These are phyloP conservation scores for Amanita polypyramis DNA, from an alignment of 768 basidiomycete genomes.

Conservation along the genomic window DNA sequence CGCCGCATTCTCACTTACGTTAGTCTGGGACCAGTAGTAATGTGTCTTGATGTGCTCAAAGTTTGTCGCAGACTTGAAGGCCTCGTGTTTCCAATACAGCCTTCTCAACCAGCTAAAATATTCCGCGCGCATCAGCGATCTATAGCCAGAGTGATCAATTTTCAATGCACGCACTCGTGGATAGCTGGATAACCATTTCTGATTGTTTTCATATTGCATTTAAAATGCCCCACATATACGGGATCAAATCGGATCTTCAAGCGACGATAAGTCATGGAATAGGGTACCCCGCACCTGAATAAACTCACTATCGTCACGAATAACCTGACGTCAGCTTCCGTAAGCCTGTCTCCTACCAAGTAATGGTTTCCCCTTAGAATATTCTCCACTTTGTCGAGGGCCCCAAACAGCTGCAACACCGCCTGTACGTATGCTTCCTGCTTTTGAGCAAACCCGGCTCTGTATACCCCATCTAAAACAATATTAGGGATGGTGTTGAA, in stretches of 20 bases:
- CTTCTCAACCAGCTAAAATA: slow-evolving; percentile 68
- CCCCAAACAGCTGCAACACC: slow-evolving; percentile 63
- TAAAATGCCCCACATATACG: slow-evolving; percentile 89
- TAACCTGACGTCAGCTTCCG: slow-evolving; percentile 78
- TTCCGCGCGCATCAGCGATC: background rate
- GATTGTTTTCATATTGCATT: slow-evolving; percentile 82
- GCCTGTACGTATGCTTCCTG: slow-evolving; percentile 76
- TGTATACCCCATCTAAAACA: slow-evolving; percentile 72
- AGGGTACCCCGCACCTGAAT: background rate
- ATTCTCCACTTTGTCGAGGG: slow-evolving; percentile 75
- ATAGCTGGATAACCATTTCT: slow-evolving; percentile 82
- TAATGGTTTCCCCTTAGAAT: slow-evolving; percentile 71
- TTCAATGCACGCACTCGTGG: slow-evolving; percentile 34
- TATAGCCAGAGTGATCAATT: background rate
- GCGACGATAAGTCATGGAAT: background rate
- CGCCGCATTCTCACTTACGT: slow-evolving; percentile 18
- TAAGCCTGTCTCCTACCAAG: slow-evolving; percentile 73
- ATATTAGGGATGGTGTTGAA: background rate
- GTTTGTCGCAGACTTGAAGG: slow-evolving; percentile 81
- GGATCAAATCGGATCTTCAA: slow-evolving; percentile 77
- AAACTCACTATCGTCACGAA: slow-evolving; percentile 82
- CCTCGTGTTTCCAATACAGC: slow-evolving; percentile 84
- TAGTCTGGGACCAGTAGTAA: slow-evolving; percentile 56
- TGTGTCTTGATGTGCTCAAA: slow-evolving; percentile 83
- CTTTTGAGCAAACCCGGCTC: slow-evolving; percentile 74